Evolutionary conservation across 2,329 filamentous ascomycete species (phyloP).

Genomic region (Parafenestella ontariensis): DNA sequence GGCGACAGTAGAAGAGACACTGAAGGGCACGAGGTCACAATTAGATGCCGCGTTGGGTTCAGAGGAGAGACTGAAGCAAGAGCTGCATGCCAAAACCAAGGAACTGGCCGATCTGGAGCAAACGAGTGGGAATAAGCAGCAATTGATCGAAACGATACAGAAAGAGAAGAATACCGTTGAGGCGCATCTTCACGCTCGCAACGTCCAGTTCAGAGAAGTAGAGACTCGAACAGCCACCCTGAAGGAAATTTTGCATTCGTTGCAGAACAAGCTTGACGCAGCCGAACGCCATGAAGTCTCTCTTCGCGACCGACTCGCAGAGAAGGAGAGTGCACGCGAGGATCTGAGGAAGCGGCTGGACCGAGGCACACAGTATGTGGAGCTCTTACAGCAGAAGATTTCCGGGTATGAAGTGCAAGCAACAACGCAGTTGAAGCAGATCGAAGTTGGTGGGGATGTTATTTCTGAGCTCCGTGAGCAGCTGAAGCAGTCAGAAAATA

Average conservation of each 20-base stretch:
- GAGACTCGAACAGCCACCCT: constrained; percentile 29
- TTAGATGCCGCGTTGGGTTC: constrained; percentile 25
- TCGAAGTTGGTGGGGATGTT: constrained; percentile 27
- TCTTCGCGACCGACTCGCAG: constrained; percentile 28
- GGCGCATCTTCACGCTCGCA: constrained; percentile 22
- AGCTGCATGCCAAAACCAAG: constrained; percentile 32
- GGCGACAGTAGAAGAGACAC: constrained; percentile 24
- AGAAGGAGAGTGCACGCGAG: constrained; percentile 26
- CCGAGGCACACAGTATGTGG: constrained; percentile 26
- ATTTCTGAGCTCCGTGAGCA: constrained; percentile 34
- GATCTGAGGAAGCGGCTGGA: constrained; percentile 27
- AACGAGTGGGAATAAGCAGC: constrained; percentile 18
- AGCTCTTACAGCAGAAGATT: constrained; percentile 33
- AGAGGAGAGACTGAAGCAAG: constrained; percentile 27
- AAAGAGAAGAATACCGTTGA: constrained; percentile 32
- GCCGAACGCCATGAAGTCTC: constrained; percentile 30
- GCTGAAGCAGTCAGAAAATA: constrained; percentile 26
- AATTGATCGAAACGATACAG: constrained; percentile 29
- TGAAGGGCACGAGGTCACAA: constrained; percentile 31
- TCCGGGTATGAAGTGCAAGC: constrained; percentile 27
- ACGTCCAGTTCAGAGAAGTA: constrained; percentile 28
- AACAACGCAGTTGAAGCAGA: constrained; percentile 33
- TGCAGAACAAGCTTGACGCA: constrained; percentile 29
- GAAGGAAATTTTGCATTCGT: constrained; percentile 24
- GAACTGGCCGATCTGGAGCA: constrained; percentile 38